phyloP scores from a whole-genome alignment of 2,329 filamentous ascomycete genomes.

The Hymenoscyphus infarciens region DNA sequence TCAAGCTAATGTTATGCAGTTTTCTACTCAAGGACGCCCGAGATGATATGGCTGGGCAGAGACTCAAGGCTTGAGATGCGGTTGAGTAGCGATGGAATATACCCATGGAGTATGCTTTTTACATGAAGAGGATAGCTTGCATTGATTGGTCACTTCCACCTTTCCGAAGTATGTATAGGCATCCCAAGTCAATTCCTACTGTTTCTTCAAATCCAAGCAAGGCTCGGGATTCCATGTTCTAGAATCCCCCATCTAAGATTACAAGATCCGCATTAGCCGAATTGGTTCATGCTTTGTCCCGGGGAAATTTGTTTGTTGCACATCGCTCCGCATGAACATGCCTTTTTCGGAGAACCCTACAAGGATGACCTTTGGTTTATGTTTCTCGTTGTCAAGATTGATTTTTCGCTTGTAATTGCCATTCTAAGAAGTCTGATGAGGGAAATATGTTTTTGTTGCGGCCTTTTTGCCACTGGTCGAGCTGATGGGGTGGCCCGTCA shows the following conservation, averaged over 20 bases:
- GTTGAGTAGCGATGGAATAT: not conserved
- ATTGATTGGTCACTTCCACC: not conserved
- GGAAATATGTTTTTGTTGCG: not conserved
- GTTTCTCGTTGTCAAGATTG: not conserved
- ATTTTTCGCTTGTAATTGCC: not conserved
- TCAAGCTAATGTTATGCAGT: slow-evolving; percentile 43
- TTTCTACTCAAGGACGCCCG: slow-evolving; percentile 83
- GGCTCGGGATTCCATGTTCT: not conserved
- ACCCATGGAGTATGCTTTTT: not conserved
- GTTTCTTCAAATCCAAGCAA: not conserved
- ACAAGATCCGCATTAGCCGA: not conserved
- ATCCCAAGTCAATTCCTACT: not conserved
- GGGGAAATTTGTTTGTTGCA: slow-evolving; percentile 8
- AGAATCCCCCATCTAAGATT: not conserved
- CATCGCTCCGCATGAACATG: slow-evolving; percentile 14
- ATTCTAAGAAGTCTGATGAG: not conserved
- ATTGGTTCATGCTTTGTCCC: not conserved
- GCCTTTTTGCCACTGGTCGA: not conserved
- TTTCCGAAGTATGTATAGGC: too few relatives aligned
- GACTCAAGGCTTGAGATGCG: slow-evolving; percentile 61
- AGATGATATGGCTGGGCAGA: slow-evolving; percentile 71
- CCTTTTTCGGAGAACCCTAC: slow-evolving; percentile 7
- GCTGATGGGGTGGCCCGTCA: not conserved
- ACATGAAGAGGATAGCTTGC: not conserved
- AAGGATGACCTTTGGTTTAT: not conserved